Conservation (phyloP, 495 filamentous ascomycete genomes). For the Pyronema domesticum region DNA sequence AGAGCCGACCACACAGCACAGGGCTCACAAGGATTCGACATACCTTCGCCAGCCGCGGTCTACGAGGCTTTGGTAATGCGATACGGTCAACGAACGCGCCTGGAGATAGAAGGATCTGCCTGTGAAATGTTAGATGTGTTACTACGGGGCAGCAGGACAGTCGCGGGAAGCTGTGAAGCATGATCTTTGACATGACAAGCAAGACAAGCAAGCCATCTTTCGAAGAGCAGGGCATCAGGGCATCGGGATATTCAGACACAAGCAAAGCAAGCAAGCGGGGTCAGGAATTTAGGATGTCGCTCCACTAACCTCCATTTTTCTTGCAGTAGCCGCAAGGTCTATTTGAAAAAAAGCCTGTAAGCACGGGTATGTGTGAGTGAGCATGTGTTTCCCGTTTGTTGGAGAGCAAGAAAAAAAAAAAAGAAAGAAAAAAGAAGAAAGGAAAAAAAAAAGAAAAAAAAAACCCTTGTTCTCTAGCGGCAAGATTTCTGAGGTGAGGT, state of each 20-base stretch:
- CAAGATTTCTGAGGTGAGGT: too few species aligned
- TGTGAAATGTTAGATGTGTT: slow-evolving; percentile 25
- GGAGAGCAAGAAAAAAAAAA: too few species aligned
- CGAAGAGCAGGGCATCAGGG: background rate
- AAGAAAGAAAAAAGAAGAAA: too few species aligned
- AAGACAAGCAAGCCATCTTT: background rate
- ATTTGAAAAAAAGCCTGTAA: background rate
- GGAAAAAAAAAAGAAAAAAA: too few species aligned
- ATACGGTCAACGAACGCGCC: slow-evolving; percentile 45
- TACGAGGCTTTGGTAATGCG: slow-evolving; percentile 63
- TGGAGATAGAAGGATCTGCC: slow-evolving; percentile 71
- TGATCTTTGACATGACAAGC: background rate
- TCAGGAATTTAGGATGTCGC: background rate
- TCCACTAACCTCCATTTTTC: background rate
- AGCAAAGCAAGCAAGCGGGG: background rate
- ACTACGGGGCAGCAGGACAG: background rate
- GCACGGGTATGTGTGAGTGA: too few species aligned
- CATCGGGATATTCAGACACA: background rate
- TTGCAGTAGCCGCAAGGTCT: background rate
- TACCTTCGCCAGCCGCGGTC: slow-evolving; percentile 83
- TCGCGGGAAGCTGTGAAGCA: background rate
- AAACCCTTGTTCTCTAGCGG: too few species aligned
- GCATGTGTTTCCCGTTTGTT: too few species aligned
- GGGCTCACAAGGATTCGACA: too few species aligned
- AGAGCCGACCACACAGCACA: too few species aligned